A percentile compares a stretch with the other conserved stretches of the same genome.
Conservation (phyloP, 768 basidiomycete species). For the Solioccasus polychromus region DNA sequence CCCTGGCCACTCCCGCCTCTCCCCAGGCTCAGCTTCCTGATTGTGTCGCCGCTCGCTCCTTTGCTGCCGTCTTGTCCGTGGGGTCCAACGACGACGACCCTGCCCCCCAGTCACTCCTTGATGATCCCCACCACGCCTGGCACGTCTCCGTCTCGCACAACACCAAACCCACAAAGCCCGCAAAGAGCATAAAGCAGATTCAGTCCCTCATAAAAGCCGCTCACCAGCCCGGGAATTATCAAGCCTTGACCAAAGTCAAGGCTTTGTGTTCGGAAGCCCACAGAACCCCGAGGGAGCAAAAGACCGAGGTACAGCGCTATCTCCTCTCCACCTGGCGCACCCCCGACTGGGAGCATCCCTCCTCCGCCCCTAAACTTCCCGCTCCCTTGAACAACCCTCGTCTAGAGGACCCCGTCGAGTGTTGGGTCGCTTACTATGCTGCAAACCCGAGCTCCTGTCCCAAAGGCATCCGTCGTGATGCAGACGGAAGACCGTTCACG, state of each 20-base stretch:
- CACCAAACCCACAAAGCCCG: conserved; percentile 21
- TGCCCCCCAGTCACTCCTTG: conserved; percentile 20
- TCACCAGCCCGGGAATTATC: conserved; percentile 42
- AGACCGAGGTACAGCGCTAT: conserved; percentile 43
- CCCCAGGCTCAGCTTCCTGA: conserved; percentile 34
- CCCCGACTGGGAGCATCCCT: conserved; percentile 33
- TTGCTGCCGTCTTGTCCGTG: conserved; percentile 31
- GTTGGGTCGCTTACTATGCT: conserved; percentile 45
- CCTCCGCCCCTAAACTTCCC: conserved; percentile 18
- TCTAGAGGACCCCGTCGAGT: conserved; percentile 44
- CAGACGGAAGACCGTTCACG: conserved; percentile 36
- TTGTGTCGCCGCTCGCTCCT: conserved; percentile 34
- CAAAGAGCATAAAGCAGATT: conserved; percentile 40
- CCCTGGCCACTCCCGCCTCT: conserved; percentile 32
- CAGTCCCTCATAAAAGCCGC: conserved; percentile 43
- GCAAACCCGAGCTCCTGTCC: conserved; percentile 46
- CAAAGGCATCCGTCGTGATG: conserved; percentile 43
- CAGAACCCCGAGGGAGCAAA: conserved; percentile 40
- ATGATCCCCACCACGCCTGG: conserved; percentile 22
- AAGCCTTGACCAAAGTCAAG: conserved; percentile 41
- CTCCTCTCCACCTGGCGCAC: conserved; percentile 45
- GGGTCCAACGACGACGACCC: conserved; percentile 27
- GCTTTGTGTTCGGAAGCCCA: conserved; percentile 45
- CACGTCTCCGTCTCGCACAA: conserved; percentile 16
- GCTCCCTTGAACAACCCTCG: conserved; percentile 40